Evolutionary conservation across 2,329 filamentous ascomycete species (phyloP).

Genomic region (Lachnellula occidentalis): DNA sequence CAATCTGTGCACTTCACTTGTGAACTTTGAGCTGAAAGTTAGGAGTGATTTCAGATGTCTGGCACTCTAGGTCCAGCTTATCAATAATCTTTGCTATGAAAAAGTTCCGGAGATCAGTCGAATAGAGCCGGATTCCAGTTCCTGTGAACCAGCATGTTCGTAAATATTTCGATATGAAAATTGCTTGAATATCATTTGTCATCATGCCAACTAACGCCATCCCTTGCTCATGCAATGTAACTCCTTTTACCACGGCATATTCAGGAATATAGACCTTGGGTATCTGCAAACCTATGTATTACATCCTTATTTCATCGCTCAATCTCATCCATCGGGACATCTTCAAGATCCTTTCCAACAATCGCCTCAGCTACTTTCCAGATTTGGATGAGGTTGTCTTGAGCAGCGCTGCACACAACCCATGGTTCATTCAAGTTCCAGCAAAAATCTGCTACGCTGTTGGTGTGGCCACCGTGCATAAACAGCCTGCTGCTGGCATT

Average conservation of each 20-base stretch:
- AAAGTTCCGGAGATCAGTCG: too few relatives aligned
- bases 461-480: conserved; percentile 98
- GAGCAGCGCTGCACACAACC: conserved; percentile 91
- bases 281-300: conserved; percentile 14
- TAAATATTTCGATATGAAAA: neutral
- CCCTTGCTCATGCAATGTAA: neutral
- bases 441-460: conserved; percentile 92
- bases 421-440: conserved; percentile 98
- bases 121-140: too few relatives aligned
- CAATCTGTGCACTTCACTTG: too few relatives aligned
- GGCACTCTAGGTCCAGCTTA: too few relatives aligned
- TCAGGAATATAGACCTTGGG: conserved; percentile 3
- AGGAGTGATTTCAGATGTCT: too few relatives aligned
- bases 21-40: too few relatives aligned
- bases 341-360: conserved; percentile 69
- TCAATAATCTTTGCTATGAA: too few relatives aligned
- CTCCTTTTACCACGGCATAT: neutral
- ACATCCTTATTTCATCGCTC: conserved; percentile 46
- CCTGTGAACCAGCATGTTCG: neutral
- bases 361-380: conserved; percentile 85
- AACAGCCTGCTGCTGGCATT: conserved; percentile 58
- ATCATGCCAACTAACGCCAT: neutral
- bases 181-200: neutral
- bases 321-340: conserved; percentile 72
- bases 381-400: conserved; percentile 94